Evolutionary conservation across 306 rosid species (phyloP).

Genomic region (Lathyrus aphaca): DNA sequence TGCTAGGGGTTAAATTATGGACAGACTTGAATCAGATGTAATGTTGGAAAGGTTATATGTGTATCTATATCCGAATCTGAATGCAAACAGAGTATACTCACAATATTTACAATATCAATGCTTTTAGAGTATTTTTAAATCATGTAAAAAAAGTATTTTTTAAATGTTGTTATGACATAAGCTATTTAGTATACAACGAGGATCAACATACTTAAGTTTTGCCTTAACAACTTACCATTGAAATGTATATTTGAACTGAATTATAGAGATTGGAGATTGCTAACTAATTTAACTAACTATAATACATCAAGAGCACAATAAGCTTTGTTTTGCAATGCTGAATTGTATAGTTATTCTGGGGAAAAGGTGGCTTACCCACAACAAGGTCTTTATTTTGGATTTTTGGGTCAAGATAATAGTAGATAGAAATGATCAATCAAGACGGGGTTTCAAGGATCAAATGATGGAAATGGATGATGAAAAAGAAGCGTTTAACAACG

Average conservation of each 20-base stretch:
- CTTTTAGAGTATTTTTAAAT: neutral
- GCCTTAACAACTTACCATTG: neutral
- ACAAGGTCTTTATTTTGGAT: slow-evolving; percentile 1
- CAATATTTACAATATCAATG: neutral
- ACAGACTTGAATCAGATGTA: neutral
- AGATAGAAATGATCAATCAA: neutral
- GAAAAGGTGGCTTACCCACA: neutral
- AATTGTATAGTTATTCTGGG: neutral
- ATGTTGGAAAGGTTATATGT: neutral
- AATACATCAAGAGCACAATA: slow-evolving; percentile 5
- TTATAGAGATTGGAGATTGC: slow-evolving; percentile 3
- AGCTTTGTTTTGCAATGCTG: neutral
- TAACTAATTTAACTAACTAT: slow-evolving; percentile 14
- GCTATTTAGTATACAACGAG: neutral
- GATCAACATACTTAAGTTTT: neutral
- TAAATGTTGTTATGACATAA: neutral
- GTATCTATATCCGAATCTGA: neutral
- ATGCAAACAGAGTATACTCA: neutral
- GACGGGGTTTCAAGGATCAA: slow-evolving; percentile 7
- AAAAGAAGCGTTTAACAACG: neutral
- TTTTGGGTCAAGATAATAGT: neutral
- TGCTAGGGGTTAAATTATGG: neutral
- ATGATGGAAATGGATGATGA: neutral
- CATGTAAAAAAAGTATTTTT: neutral
- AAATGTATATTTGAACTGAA: slow-evolving; percentile 24